phyloP scores from a whole-genome alignment of 1,284 basidiomycete genomes.

The Boletus smithii region DNA sequence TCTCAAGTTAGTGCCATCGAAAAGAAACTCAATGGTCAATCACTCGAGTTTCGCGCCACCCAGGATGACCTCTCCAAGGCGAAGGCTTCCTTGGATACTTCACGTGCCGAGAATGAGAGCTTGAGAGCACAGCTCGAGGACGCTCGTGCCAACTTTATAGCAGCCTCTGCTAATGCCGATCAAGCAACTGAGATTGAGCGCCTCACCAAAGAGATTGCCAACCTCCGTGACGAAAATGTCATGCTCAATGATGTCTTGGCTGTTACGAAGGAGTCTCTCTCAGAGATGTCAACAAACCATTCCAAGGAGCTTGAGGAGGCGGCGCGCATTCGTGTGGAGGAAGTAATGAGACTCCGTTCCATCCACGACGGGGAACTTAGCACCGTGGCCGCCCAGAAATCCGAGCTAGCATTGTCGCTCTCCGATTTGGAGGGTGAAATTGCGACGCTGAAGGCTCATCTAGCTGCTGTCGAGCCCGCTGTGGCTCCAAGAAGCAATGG shows the following conservation, averaged over 20 bases:
- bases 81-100: constrained; percentile 53
- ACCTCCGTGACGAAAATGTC: constrained; percentile 37
- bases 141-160: constrained; percentile 42
- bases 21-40: constrained; percentile 60
- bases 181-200: constrained; percentile 55
- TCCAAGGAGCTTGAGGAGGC: constrained; percentile 66
- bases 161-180: constrained; percentile 42
- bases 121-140: constrained; percentile 63
- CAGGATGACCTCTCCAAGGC: constrained; percentile 76
- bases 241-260: constrained; percentile 59
- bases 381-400: constrained; percentile 53
- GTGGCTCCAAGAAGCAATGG: constrained; percentile 57
- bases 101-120: constrained; percentile 51
- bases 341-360: constrained; percentile 57
- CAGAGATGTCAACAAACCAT: constrained; percentile 67
- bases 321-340: constrained; percentile 64
- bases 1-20: constrained; percentile 55
- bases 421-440: constrained; percentile 75
- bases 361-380: constrained; percentile 58
- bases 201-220: constrained; percentile 56
- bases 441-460: constrained; percentile 55
- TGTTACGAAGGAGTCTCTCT: constrained; percentile 67
- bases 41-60: constrained; percentile 74
- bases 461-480: constrained; percentile 46
- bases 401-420: constrained; percentile 55